These are phyloP conservation scores for Acanthamoeba castellanii DNA, from an alignment of 208 protist species.

Conservation along the genomic window DNA sequence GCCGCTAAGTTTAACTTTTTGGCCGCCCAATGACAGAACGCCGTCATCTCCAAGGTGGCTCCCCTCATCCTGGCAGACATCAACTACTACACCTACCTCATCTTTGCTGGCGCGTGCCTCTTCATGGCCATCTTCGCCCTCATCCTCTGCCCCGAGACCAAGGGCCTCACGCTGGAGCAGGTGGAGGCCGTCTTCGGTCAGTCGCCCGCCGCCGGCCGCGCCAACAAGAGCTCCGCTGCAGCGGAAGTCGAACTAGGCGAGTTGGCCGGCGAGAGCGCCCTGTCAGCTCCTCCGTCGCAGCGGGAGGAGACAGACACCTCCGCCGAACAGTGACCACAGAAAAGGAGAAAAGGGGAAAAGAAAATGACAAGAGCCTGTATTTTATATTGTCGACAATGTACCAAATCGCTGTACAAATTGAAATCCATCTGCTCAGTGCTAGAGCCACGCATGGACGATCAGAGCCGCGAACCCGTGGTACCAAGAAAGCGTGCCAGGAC, in stretches of 20 bases:
- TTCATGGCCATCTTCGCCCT: conserved; percentile 63
- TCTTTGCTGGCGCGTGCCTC: conserved; percentile 22
- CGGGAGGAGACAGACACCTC: background rate
- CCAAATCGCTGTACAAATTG: no score
- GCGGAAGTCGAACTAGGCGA: background rate
- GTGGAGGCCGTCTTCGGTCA: conserved; percentile 55
- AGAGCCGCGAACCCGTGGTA: no score
- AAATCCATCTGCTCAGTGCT: no score
- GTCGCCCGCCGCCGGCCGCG: background rate
- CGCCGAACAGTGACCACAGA: no score
- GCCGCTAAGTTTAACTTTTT: background rate
- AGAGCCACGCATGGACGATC: no score
- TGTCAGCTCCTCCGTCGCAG: background rate
- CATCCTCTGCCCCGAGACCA: conserved; percentile 48
- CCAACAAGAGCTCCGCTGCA: background rate
- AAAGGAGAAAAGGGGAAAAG: no score
- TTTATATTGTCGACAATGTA: no score
- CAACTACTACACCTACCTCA: conserved; percentile 69
- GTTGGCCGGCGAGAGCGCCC: background rate
- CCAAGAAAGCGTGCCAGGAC: no score
- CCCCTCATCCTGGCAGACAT: conserved; percentile 43
- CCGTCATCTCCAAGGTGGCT: conserved; percentile 40
- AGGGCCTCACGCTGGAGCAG: conserved; percentile 61
- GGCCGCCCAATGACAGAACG: background rate
- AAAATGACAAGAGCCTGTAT: no score